Evolutionary conservation across 441 rosid species (phyloP).

Genomic region (Pelargonium fulgidum): DNA sequence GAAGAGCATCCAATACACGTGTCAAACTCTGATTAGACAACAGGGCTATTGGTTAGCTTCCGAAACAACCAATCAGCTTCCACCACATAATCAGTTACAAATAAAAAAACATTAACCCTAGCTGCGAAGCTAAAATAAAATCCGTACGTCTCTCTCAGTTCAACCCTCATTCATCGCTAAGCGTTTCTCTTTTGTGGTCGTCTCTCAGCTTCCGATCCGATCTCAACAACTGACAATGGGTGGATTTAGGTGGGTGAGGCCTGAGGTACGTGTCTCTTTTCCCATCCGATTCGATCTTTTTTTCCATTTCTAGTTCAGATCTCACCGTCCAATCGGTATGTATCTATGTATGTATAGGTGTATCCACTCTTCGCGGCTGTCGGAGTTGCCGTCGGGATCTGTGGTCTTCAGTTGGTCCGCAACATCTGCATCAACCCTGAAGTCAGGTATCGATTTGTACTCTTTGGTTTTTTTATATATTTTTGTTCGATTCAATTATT

Average conservation of each 20-base stretch:
- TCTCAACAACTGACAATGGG: conserved; percentile 36
- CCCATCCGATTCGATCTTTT: conserved; percentile 2
- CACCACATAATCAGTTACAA: background rate
- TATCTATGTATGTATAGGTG: conserved; percentile 36
- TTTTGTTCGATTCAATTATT: too few relatives aligned
- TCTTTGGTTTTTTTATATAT: too few relatives aligned
- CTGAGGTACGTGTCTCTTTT: conserved; percentile 44
- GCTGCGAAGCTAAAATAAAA: too few relatives aligned
- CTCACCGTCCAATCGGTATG: background rate
- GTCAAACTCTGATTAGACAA: too few relatives aligned
- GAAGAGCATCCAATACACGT: too few relatives aligned
- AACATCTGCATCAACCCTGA: conserved; percentile 88
- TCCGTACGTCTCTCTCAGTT: too few relatives aligned
- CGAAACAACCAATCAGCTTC: too few relatives aligned
- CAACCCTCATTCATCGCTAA: too few relatives aligned
- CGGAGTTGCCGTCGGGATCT: conserved; percentile 80
- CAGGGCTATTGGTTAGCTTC: too few relatives aligned
- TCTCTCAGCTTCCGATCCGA: too few relatives aligned
- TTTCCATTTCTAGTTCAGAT: background rate
- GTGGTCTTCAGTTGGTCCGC: conserved; percentile 65
- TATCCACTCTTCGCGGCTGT: conserved; percentile 90
- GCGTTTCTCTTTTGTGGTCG: too few relatives aligned
- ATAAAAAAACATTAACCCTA: too few relatives aligned
- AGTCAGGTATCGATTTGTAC: conserved; percentile 58
- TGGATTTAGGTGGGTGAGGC: conserved; percentile 71